phyloP scores from a whole-genome alignment of 116 monocot genomes.

The Posidonia oceanica region DNA sequence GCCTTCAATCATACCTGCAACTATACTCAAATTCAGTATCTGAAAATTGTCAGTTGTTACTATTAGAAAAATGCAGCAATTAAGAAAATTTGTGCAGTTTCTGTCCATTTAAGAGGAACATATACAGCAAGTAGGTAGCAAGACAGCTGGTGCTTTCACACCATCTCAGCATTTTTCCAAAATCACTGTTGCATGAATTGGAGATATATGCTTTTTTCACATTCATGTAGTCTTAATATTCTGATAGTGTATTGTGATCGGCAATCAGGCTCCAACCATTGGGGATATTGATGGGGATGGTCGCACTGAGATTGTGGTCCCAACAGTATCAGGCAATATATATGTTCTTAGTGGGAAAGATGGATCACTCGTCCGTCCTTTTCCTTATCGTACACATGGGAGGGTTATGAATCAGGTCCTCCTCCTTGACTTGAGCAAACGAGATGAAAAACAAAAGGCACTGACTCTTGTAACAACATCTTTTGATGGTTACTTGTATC shows the following conservation, averaged over 20 bases:
- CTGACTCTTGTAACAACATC: conserved; percentile 82
- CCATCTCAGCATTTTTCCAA: no score
- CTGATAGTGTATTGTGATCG: background rate
- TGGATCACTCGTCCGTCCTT: conserved; percentile 67
- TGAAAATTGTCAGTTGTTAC: no score
- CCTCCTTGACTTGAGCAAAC: conserved; percentile 68
- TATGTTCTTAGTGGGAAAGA: conserved; percentile 94
- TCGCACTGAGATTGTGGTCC: conserved; percentile 75
- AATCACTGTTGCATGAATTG: no score
- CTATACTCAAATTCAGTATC: no score
- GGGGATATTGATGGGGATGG: conserved; percentile 99
- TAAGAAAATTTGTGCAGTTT: no score
- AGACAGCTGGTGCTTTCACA: no score
- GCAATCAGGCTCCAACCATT: conserved; percentile 68
- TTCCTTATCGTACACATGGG: conserved; percentile 81
- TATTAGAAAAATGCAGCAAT: no score
- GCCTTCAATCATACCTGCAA: no score
- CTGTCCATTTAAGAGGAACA: no score
- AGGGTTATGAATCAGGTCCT: conserved; percentile 89
- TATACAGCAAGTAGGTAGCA: no score
- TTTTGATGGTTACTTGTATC: conserved; percentile 95
- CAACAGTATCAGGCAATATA: conserved; percentile 88
- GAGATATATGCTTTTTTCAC: no score
- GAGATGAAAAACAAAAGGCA: conserved; percentile 50
- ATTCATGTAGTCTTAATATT: no score